Evolutionary conservation across 768 basidiomycete species (phyloP).

Genomic region (Jaapia argillacea): DNA sequence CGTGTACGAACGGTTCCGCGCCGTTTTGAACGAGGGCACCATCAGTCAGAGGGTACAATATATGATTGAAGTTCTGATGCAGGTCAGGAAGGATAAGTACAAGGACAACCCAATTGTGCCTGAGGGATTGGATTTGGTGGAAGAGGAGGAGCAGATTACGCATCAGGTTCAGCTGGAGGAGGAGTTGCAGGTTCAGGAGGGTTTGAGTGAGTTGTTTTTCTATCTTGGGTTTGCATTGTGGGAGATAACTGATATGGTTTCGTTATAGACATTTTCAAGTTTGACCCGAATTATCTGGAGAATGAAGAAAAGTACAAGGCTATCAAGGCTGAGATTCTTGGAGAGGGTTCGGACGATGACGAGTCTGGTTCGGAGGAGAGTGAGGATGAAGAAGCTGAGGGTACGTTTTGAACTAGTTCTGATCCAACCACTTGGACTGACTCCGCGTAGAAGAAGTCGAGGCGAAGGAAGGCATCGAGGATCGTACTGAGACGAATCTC

Average conservation of each 20-base stretch:
- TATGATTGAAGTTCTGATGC: conserved; percentile 99
- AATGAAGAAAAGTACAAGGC: conserved; percentile 91
- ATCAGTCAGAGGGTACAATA: conserved; percentile 98
- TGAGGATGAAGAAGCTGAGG: conserved; percentile 49
- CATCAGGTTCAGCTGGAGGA: conserved; percentile 90
- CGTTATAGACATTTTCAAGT: conserved; percentile 88
- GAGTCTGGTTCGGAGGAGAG: conserved; percentile 52
- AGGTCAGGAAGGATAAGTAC: conserved; percentile 97
- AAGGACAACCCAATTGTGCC: conserved; percentile 95
- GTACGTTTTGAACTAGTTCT: conserved; percentile 34
- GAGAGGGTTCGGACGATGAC: conserved; percentile 74
- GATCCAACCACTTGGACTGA: conserved; percentile 5
- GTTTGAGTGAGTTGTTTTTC: conserved; percentile 61
- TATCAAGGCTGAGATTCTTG: conserved; percentile 91
- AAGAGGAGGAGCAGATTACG: conserved; percentile 97
- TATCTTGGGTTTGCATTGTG: background rate
- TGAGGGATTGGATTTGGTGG: conserved; percentile 92
- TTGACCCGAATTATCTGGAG: conserved; percentile 76
- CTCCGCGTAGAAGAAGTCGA: conserved; percentile 39
- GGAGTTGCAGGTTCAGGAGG: conserved; percentile 89
- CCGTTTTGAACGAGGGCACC: conserved; percentile 87
- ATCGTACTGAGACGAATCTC: conserved; percentile 89
- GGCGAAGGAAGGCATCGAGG: conserved; percentile 85
- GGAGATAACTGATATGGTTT: too few species aligned
- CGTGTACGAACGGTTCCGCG: conserved; percentile 94